Percentiles rank a stretch among this genome's conserved stretches.
Evolutionary conservation across 2,329 filamentous ascomycete genomes (phyloP).

Genomic region (Lasiodiplodia sp.): DNA sequence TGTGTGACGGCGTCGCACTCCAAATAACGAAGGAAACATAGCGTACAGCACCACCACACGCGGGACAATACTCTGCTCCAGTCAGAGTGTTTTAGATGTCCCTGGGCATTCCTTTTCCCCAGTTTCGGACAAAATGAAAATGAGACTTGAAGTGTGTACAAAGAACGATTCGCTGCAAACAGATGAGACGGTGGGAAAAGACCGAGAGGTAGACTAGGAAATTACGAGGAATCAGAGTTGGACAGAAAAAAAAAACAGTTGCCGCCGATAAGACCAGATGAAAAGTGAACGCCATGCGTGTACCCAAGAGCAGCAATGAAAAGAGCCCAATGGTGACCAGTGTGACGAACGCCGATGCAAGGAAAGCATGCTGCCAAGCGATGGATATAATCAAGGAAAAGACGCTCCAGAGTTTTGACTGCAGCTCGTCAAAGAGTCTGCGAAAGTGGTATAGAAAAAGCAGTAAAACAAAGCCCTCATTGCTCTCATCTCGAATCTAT

Average conservation of each 20-base stretch:
- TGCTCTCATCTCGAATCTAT: slow-evolving; percentile 26
- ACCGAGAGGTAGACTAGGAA: slow-evolving; percentile 18
- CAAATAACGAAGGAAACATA: slow-evolving; percentile 23
- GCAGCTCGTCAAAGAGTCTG: slow-evolving; percentile 20
- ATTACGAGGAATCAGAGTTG: slow-evolving; percentile 15
- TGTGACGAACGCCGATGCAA: slow-evolving; percentile 24
- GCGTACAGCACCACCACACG: slow-evolving; percentile 26
- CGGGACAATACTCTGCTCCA: slow-evolving; percentile 16
- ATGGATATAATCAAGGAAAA: slow-evolving; percentile 23
- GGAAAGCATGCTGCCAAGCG: slow-evolving; percentile 27
- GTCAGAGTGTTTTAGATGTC: slow-evolving; percentile 16
- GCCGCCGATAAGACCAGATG: slow-evolving; percentile 16
- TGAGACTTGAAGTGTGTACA: slow-evolving; percentile 1
- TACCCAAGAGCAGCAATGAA: slow-evolving; percentile 21
- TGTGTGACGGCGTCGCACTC: slow-evolving; percentile 14
- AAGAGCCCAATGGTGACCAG: slow-evolving; percentile 11
- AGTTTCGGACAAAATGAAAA: slow-evolving; percentile 14
- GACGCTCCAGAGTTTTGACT: slow-evolving; percentile 21
- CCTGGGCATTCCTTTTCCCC: slow-evolving; percentile 12
- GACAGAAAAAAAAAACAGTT: slow-evolving; percentile 17
- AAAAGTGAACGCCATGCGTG: slow-evolving; percentile 20
- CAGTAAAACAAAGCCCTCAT: slow-evolving; percentile 17
- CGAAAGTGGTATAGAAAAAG: slow-evolving; percentile 24
- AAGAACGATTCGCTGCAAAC: slow-evolving; percentile 21
- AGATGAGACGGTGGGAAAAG: slow-evolving; percentile 8